Percentiles rank a stretch among this genome's conserved stretches.
Evolutionary conservation across 78 protist species (phyloP).

Genomic region (Dictyostelium capitatum): DNA sequence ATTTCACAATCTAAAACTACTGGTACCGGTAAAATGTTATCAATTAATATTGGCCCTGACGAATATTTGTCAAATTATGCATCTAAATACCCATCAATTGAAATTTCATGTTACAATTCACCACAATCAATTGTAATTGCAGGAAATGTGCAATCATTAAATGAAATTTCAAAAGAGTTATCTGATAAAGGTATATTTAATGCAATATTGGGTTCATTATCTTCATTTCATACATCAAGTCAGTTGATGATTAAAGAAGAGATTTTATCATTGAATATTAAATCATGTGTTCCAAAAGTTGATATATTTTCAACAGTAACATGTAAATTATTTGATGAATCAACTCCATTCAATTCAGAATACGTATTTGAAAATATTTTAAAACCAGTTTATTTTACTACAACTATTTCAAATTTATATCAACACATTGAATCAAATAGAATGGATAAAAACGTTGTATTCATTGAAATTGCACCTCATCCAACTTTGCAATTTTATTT

Average conservation of each 20-base stretch:
- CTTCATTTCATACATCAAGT: conserved; percentile 49
- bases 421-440: too few relatives aligned
- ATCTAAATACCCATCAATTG: not conserved
- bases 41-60: not conserved
- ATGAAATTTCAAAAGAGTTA: not conserved
- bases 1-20: not conserved
- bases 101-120: conserved; percentile 58
- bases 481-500: too few relatives aligned
- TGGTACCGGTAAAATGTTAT: conserved; percentile 38
- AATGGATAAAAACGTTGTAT: too few relatives aligned
- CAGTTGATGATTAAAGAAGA: conserved; percentile 21
- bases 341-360: not conserved
- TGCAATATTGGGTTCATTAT: conserved; percentile 33
- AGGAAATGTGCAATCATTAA: conserved; percentile 31
- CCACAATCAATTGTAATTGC: conserved; percentile 44
- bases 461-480: too few relatives aligned
- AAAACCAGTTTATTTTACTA: too few relatives aligned
- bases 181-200: not conserved
- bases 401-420: too few relatives aligned
- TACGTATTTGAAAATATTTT: too few relatives aligned
- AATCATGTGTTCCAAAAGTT: not conserved
- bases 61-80: not conserved
- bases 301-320: conserved; percentile 18
- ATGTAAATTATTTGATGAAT: not conserved
- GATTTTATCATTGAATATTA: not conserved